Evolutionary conservation across 306 rosid genomes (phyloP).

Genomic region (Quillaja saponaria): DNA sequence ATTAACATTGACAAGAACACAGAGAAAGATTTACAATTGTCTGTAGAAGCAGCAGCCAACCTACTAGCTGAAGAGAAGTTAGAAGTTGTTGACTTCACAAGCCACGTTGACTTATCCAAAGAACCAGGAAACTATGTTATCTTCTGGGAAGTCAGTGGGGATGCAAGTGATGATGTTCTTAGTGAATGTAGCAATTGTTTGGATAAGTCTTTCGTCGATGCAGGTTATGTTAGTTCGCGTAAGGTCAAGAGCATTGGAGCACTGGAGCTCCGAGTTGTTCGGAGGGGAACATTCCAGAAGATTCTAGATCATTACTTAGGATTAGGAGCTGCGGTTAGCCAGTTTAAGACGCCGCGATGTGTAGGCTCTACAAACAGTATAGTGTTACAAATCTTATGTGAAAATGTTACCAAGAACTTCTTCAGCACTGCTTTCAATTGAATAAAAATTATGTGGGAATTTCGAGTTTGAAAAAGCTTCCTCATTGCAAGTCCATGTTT

Average conservation of each 20-base stretch:
- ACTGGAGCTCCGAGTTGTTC: constrained; percentile 68
- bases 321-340: constrained; percentile 65
- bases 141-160: constrained; percentile 80
- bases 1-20: constrained; percentile 91
- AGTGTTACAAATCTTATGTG: constrained; percentile 65
- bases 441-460: constrained; percentile 19
- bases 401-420: constrained; percentile 60
- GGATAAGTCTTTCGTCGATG: constrained; percentile 70
- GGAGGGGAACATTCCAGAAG: constrained; percentile 73
- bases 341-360: constrained; percentile 87
- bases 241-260: constrained; percentile 65
- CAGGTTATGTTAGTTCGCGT: constrained; percentile 66
- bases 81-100: constrained; percentile 80
- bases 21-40: constrained; percentile 67
- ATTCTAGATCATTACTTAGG: constrained; percentile 65
- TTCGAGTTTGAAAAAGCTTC: constrained; percentile 2
- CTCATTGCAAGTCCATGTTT: not conserved
- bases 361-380: constrained; percentile 48
- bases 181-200: constrained; percentile 73
- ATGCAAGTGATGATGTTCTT: constrained; percentile 58
- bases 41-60: constrained; percentile 68
- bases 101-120: constrained; percentile 56
- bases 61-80: constrained; percentile 59
- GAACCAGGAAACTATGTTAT: constrained; percentile 90
- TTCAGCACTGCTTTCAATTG: constrained; percentile 64